Percentiles rank a stretch among this genome's conserved stretches.
phyloP scores from a whole-genome alignment of 1,139 yeast genomes.

The Torulaspora globosa region DNA sequence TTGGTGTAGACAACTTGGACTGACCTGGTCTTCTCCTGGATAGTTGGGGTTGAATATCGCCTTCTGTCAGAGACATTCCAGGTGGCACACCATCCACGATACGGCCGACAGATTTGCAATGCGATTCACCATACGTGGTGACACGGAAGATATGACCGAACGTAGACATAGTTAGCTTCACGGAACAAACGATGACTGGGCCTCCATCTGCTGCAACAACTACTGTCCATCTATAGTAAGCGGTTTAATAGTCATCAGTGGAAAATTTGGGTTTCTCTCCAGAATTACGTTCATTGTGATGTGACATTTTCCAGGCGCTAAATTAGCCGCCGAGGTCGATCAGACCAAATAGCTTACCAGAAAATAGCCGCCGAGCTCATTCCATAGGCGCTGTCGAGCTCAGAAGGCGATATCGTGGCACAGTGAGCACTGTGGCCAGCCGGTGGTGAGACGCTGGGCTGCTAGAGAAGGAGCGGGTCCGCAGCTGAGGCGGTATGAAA shows the following conservation, averaged over 20 bases:
- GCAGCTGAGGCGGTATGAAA: too few relatives aligned
- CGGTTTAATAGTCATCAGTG: constrained; percentile 4
- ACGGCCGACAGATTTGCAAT: constrained; percentile 97
- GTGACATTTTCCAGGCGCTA: background rate
- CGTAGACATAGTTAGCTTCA: constrained; percentile 48
- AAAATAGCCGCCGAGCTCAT: background rate
- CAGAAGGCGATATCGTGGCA: background rate
- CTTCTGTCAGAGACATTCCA: constrained; percentile 77
- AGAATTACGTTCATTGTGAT: constrained; percentile 2
- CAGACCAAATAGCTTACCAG: background rate
- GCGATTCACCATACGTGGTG: constrained; percentile 97
- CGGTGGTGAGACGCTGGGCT: too few relatives aligned
- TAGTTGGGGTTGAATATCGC: constrained; percentile 90
- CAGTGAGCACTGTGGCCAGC: too few relatives aligned
- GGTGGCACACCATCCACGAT: constrained; percentile 99
- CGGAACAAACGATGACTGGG: background rate
- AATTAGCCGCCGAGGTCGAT: background rate
- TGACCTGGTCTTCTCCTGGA: constrained; percentile 98
- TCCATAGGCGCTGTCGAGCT: background rate
- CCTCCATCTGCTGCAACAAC: too few relatives aligned
- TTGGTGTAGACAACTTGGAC: constrained; percentile 84
- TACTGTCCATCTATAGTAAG: too few relatives aligned
- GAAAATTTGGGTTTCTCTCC: constrained; percentile 6
- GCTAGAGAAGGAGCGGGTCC: too few relatives aligned
- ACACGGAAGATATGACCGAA: constrained; percentile 65